Base-by-base conservation (phyloP, 108 stramenopile species). In the Pseudonitzschia delicatissima region DNA sequence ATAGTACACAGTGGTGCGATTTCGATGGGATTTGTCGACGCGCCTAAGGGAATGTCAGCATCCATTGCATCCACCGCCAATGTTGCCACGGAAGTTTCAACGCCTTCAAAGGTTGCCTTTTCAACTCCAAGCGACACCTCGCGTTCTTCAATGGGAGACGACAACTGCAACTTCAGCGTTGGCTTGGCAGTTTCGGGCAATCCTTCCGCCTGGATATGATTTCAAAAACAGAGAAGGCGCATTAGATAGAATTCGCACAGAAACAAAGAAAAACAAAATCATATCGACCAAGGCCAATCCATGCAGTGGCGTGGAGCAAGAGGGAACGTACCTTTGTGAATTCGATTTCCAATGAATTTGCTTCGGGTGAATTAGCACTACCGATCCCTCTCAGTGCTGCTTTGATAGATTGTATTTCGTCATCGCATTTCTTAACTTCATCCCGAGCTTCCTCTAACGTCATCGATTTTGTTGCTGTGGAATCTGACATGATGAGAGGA, bases 371-470 rank as follows among this genome's bases (percentile, higher is more conserved):
- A 25, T 71, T 33, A 25, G 52, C 62, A 12, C 48, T 45, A 7
- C 77, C 77, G 17, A 88, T 44, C 5, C 65, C 61, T 31, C 82
- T 82, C 23, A 91, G 60, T 2, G 76, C 66, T 12, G 67, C 64
- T 59, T 86, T 87, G 62, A 91, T 84, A 39, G 72, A 71, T 52
- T 85, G 78, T 45, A 91, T 91, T 76, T 91, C 90, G 39, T 80
- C 71, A 57, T 91, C 90, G 66, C 83, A 86, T 72, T 86, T 76
- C 58, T 82, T 78, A 12, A 89, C 78, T 40, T 82, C 81, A 25
- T 60, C 39, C 0, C 84, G 77, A 27, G 87, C 81, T 51, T 51
- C 50, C 26, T n/a, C 25, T 3, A 51, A 12, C 21, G 50, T 51
- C 50, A 23, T 51, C 21, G 27, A 12, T 51, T 1, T 51, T 51